Evolutionary conservation across 164 flowering plant genomes (phyloP).

Genomic region (Annona squamosa): DNA sequence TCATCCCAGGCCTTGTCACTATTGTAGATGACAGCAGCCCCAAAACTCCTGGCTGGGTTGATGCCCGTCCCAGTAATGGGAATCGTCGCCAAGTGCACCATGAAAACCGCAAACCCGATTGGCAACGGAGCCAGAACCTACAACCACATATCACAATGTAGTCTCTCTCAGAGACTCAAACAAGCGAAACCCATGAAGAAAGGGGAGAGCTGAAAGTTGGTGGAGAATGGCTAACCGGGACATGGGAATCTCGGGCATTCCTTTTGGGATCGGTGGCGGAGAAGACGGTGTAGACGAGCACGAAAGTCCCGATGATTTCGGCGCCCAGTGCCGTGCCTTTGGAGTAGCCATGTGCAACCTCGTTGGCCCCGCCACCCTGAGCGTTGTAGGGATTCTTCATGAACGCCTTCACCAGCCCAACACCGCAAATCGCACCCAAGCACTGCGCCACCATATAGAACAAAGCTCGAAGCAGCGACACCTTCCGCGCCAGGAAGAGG

Average conservation of each 20-base stretch:
- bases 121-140: constrained; percentile 95
- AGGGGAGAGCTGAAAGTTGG: no score
- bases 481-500: constrained; percentile 49
- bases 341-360: constrained; percentile 34
- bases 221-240: constrained; percentile 31
- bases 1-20: constrained; percentile 80
- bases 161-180: background rate
- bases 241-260: constrained; percentile 56
- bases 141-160: background rate
- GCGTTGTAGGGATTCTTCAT: constrained; percentile 29
- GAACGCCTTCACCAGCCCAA: constrained; percentile 53
- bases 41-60: constrained; percentile 89
- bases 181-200: background rate
- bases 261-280: constrained; percentile 67
- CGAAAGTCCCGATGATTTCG: constrained; percentile 58
- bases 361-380: constrained; percentile 55
- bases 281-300: constrained; percentile 60
- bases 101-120: constrained; percentile 89
- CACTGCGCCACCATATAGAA: constrained; percentile 62
- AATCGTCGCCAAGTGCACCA: constrained; percentile 89
- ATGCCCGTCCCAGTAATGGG: constrained; percentile 91
- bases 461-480: constrained; percentile 49
- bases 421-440: constrained; percentile 51
- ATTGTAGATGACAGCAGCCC: constrained; percentile 90
- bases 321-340: constrained; percentile 51